Percentiles rank a stretch among this genome's conserved stretches.
Conservation (phyloP, 495 filamentous ascomycete species). For the Lepidopterella palustris region DNA sequence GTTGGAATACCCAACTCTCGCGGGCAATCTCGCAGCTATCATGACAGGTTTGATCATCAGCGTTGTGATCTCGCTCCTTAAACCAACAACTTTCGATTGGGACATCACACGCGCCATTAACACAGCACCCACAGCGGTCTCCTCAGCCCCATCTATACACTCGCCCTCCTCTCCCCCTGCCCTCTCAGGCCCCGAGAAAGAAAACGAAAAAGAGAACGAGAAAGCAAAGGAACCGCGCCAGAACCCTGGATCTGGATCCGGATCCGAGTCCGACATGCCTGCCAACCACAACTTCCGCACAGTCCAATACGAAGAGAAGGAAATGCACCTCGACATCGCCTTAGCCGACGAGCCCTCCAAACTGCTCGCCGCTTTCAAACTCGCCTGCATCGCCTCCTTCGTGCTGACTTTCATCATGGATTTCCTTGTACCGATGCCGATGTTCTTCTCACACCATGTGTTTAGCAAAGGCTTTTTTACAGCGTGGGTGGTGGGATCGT, state of each 20-base stretch:
- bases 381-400: conserved; percentile 21
- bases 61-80: conserved; percentile 29
- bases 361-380: conserved; percentile 22
- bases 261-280: neutral
- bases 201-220: neutral
- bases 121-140: too few relatives aligned
- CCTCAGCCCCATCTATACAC: neutral
- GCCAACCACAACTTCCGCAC: neutral
- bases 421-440: conserved; percentile 31
- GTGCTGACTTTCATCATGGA: conserved; percentile 31
- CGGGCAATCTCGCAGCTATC: conserved; percentile 35
- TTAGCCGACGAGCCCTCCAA: conserved; percentile 9
- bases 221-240: neutral
- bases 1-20: conserved; percentile 32
- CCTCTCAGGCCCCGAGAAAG: conserved; percentile 4
- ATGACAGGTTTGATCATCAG: conserved; percentile 32
- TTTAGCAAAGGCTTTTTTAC: conserved; percentile 27
- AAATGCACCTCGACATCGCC: conserved; percentile 2
- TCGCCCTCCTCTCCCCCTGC: neutral
- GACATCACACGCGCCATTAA: conserved; percentile 34
- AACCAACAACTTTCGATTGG: conserved; percentile 33
- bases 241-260: too few relatives aligned
- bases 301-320: conserved; percentile 24
- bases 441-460: conserved; percentile 30
- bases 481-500: conserved; percentile 26